phyloP scores from a whole-genome alignment of 805 yeast species.

The Candida oleophila region DNA sequence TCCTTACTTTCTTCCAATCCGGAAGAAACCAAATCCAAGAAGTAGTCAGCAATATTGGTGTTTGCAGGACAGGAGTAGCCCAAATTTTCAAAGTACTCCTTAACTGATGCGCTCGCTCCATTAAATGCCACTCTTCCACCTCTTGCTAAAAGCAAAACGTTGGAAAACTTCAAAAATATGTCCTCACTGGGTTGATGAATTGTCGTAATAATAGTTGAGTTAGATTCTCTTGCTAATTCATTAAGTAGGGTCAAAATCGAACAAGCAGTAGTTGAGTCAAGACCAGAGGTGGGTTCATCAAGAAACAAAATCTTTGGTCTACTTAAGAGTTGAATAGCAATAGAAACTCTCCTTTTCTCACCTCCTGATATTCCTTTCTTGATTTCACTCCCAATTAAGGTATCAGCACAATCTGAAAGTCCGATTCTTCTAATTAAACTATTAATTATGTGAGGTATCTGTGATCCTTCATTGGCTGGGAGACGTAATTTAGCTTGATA shows the following conservation, averaged over 20 bases:
- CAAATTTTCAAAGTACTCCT: constrained; percentile 43
- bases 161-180: constrained; percentile 63
- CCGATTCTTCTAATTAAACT: constrained; percentile 67
- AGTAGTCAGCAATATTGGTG: constrained; percentile 72
- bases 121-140: constrained; percentile 72
- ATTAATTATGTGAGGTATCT: constrained; percentile 51
- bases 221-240: constrained; percentile 52
- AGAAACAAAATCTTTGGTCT: constrained; percentile 69
- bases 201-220: constrained; percentile 68
- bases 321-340: constrained; percentile 74
- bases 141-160: constrained; percentile 68
- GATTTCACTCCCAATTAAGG: constrained; percentile 43
- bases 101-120: constrained; percentile 51
- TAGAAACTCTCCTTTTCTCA: constrained; percentile 80
- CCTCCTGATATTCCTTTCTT: constrained; percentile 44
- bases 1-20: constrained; percentile 25
- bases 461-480: constrained; percentile 34
- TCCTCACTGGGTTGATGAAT: constrained; percentile 83
- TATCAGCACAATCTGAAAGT: constrained; percentile 72
- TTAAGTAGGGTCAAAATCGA: constrained; percentile 62
- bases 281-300: constrained; percentile 90
- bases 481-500: constrained; percentile 72
- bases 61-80: constrained; percentile 52
- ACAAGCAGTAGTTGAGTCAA: constrained; percentile 76
- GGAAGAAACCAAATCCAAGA: constrained; percentile 66